Evolutionary conservation across 768 basidiomycete species (phyloP).

Genomic region (Leucocoprinus sp.): DNA sequence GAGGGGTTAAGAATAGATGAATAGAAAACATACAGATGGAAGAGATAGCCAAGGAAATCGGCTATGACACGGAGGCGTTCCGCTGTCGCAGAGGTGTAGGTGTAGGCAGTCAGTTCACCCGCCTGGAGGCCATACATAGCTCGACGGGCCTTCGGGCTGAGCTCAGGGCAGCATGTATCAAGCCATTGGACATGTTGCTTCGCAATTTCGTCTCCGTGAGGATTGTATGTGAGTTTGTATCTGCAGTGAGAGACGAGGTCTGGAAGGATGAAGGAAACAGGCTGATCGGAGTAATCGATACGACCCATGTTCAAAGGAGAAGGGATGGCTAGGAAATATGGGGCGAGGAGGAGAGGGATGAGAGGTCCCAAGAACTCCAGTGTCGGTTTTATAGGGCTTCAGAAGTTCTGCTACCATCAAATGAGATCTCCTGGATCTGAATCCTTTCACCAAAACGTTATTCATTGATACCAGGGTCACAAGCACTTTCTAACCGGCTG

Average conservation of each 20-base stretch:
- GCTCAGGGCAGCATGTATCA: constrained; percentile 36
- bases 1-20: constrained; percentile 11
- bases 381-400: constrained; percentile 8
- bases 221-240: constrained; percentile 37
- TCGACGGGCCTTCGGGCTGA: constrained; percentile 33
- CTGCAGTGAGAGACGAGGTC: constrained; percentile 46
- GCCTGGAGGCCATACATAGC: constrained; percentile 54
- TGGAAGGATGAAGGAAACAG: constrained; percentile 40
- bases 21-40: constrained; percentile 36
- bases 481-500: constrained; percentile 2
- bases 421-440: constrained; percentile 1
- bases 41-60: constrained; percentile 61
- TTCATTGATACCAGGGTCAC: not conserved
- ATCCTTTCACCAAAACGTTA: constrained; percentile 1
- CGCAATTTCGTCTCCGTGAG: constrained; percentile 37
- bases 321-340: constrained; percentile 8
- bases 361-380: not conserved
- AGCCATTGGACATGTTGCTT: constrained; percentile 43
- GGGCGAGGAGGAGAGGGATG: not conserved
- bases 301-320: constrained; percentile 6
- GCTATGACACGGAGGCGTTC: constrained; percentile 56
- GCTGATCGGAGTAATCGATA: constrained; percentile 11
- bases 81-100: constrained; percentile 48
- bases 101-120: constrained; percentile 58
- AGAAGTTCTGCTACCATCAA: not conserved